Evolutionary conservation across 2,329 filamentous ascomycete species (phyloP).

Genomic region (Pseudogymnoascus sp.): DNA sequence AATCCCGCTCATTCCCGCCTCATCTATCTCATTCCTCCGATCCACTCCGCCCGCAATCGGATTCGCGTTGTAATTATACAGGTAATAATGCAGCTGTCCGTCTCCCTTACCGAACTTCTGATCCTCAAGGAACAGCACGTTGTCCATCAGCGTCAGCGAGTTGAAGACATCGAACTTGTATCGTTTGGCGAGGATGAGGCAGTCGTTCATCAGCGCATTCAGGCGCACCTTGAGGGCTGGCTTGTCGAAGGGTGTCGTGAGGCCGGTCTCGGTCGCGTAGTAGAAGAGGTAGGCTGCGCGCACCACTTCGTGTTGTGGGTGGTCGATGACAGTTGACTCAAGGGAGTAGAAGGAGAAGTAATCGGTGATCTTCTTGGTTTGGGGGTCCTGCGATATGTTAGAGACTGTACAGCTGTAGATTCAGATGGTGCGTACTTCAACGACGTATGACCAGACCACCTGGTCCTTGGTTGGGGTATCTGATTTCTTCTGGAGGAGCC

Average conservation of each 20-base stretch:
- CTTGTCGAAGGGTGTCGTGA: constrained; percentile 47
- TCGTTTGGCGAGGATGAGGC: constrained; percentile 78
- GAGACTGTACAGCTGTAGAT: constrained; percentile 15
- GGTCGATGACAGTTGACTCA: constrained; percentile 83
- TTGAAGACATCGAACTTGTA: constrained; percentile 93
- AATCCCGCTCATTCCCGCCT: constrained; percentile 72
- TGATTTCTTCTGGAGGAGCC: constrained; percentile 65
- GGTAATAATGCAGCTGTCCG: constrained; percentile 90
- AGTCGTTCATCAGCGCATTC: constrained; percentile 73
- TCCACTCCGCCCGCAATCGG: constrained; percentile 82
- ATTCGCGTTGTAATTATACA: constrained; percentile 92
- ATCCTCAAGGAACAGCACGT: constrained; percentile 83
- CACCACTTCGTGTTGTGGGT: constrained; percentile 68
- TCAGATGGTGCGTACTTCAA: constrained; percentile 50
- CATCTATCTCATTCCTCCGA: constrained; percentile 67
- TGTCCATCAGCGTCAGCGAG: constrained; percentile 86
- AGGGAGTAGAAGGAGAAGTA: constrained; percentile 97
- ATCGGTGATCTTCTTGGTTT: constrained; percentile 78
- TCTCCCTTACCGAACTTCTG: constrained; percentile 94
- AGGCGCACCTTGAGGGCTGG: constrained; percentile 66
- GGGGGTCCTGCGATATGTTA: constrained; percentile 44
- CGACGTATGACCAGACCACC: constrained; percentile 89
- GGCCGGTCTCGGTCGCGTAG: constrained; percentile 78
- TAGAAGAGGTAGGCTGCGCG: constrained; percentile 95
- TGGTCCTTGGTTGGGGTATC: constrained; percentile 57